A percentile compares a stretch with the other conserved stretches of the same genome.
Conservation (phyloP, 1,139 yeast species). For the Sugiyamaella paludigena region DNA sequence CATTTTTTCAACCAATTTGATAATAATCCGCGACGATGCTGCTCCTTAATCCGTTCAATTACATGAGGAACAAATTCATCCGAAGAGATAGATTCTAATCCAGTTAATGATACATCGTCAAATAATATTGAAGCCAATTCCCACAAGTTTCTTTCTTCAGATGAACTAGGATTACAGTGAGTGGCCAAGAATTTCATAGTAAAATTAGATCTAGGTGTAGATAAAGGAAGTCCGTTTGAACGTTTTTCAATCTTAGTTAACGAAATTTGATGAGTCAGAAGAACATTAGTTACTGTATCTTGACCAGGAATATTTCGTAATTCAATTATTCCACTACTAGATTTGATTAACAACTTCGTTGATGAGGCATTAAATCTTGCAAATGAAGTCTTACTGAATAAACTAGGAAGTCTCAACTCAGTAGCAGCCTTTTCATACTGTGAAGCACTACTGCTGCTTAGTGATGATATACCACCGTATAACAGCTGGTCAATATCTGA, state of each 20-base stretch:
- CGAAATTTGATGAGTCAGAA: background rate
- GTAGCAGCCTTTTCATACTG: conserved; percentile 27
- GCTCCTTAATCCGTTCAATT: conserved; percentile 38
- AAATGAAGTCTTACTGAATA: conserved; percentile 20
- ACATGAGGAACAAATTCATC: conserved; percentile 21
- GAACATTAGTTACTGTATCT: background rate
- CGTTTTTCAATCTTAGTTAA: conserved; percentile 15
- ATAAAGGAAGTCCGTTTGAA: conserved; percentile 18
- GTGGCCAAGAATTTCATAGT: conserved; percentile 21
- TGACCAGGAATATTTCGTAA: conserved; percentile 3
- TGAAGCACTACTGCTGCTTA: conserved; percentile 22
- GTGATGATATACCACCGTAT: conserved; percentile 46
- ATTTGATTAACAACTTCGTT: conserved; percentile 18
- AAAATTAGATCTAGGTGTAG: conserved; percentile 19
- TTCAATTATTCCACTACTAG: background rate
- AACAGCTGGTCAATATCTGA: conserved; percentile 50
- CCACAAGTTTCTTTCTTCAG: conserved; percentile 40
- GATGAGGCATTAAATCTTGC: conserved; percentile 25
- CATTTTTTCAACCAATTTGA: conserved; percentile 58
- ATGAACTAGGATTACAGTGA: conserved; percentile 7
- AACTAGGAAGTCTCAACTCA: conserved; percentile 27
- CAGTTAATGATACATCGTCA: conserved; percentile 43
- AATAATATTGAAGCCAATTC: conserved; percentile 57
- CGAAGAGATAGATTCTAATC: conserved; percentile 23
- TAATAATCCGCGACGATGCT: conserved; percentile 47